Percentiles rank a stretch among this genome's conserved stretches.
phyloP scores from a whole-genome alignment of 1,284 basidiomycete genomes.

The Puccinia coronata region DNA sequence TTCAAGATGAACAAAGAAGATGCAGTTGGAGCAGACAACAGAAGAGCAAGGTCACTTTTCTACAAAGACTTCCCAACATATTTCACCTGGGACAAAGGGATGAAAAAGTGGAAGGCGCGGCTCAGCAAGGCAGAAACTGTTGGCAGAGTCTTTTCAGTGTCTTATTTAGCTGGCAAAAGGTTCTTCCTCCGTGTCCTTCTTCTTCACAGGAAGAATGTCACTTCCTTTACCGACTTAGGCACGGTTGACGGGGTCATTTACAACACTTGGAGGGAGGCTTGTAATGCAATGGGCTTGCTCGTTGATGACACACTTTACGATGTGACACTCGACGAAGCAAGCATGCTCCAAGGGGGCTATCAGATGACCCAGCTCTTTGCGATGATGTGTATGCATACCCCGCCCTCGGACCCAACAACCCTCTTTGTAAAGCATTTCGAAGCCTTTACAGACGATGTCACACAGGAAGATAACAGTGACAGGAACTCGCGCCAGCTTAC shows the following conservation, averaged over 20 bases:
- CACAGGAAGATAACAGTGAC: background rate
- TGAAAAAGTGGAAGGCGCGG: too few species aligned
- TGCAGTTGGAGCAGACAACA: background rate
- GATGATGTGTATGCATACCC: constrained; percentile 59
- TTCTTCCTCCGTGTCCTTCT: constrained; percentile 61
- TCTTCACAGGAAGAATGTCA: constrained; percentile 59
- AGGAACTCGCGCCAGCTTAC: background rate
- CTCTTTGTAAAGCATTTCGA: constrained; percentile 60
- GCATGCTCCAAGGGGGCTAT: constrained; percentile 60
- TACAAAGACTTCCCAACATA: constrained; percentile 26
- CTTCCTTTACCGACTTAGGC: constrained; percentile 59
- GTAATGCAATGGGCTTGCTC: constrained; percentile 61
- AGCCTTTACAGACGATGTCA: constrained; percentile 61
- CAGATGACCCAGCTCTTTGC: constrained; percentile 61
- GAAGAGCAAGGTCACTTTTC: background rate
- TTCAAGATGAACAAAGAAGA: background rate
- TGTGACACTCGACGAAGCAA: constrained; percentile 61
- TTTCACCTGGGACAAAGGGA: constrained; percentile 53
- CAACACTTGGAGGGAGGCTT: constrained; percentile 60
- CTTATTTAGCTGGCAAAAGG: constrained; percentile 58
- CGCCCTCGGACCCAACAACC: constrained; percentile 57
- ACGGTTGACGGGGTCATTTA: constrained; percentile 55
- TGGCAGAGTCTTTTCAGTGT: constrained; percentile 60
- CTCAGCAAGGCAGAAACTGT: constrained; percentile 56
- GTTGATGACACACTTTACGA: constrained; percentile 59